A percentile compares a stretch with the other conserved stretches of the same genome.
phyloP scores from a whole-genome alignment of 306 rosid species.

The Castanospermum australe region DNA sequence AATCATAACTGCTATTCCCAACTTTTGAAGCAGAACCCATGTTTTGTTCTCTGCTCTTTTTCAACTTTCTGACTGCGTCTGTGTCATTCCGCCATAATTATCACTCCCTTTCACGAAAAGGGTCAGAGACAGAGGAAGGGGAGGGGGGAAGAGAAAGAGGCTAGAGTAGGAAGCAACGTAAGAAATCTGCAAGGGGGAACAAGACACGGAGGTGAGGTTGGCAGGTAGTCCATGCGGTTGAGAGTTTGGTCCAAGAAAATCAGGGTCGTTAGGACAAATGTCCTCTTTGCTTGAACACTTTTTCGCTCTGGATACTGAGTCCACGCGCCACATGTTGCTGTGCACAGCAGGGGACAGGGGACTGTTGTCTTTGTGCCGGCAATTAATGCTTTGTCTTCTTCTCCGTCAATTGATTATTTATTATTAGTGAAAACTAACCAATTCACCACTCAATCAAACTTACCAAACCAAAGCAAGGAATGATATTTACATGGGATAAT shows the following conservation, averaged over 20 bases:
- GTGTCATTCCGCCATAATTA: constrained; percentile 15
- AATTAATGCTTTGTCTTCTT: constrained; percentile 13
- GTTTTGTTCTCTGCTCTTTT: neutral
- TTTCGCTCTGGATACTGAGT: neutral
- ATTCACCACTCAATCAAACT: no score
- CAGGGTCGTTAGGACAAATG: constrained; percentile 39
- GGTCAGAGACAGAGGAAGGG: neutral
- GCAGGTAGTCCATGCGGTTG: constrained; percentile 38
- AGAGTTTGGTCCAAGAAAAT: constrained; percentile 32
- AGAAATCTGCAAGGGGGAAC: neutral
- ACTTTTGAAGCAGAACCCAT: constrained; percentile 70
- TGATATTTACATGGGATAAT: no score
- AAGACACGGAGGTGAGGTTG: constrained; percentile 37
- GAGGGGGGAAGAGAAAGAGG: neutral
- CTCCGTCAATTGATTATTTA: neutral
- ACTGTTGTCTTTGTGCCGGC: constrained; percentile 22
- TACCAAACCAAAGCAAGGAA: no score
- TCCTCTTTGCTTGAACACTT: constrained; percentile 26
- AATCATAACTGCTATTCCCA: constrained; percentile 57
- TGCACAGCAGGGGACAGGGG: constrained; percentile 3
- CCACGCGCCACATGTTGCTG: constrained; percentile 47
- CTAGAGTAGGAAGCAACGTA: neutral
- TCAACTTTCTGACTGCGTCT: neutral
- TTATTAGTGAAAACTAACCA: no score
- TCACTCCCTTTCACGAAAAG: neutral